A percentile compares a stretch with the other conserved stretches of the same genome.
These are phyloP conservation scores for Grosmannia penicillata DNA, from an alignment of 2,329 filamentous ascomycete species.

Conservation along the genomic window DNA sequence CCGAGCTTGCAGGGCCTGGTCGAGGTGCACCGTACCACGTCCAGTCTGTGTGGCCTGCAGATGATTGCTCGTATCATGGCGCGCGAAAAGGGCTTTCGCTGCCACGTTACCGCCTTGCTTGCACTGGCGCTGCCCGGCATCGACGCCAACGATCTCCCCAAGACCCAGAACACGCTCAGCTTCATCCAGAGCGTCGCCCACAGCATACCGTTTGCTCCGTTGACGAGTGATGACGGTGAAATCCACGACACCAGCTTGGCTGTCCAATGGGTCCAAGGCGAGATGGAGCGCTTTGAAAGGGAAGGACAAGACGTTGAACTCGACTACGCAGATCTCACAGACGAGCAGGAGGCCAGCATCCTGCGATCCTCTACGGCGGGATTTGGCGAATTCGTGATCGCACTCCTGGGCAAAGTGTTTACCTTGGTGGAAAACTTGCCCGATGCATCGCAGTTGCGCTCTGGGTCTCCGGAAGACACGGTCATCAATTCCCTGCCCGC, in stretches of 20 bases:
- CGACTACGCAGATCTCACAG: constrained; percentile 71
- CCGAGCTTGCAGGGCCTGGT: constrained; percentile 92
- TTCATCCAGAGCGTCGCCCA: constrained; percentile 95
- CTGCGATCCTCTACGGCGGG: constrained; percentile 87
- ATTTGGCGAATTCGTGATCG: constrained; percentile 82
- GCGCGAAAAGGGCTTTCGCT: constrained; percentile 87
- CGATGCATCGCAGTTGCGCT: constrained; percentile 74
- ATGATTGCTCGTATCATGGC: constrained; percentile 86
- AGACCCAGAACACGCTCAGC: constrained; percentile 85
- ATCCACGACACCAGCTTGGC: constrained; percentile 64
- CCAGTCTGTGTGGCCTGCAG: constrained; percentile 80
- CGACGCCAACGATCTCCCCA: constrained; percentile 93
- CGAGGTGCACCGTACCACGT: constrained; percentile 91
- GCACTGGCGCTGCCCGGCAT: constrained; percentile 88
- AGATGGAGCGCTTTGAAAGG: constrained; percentile 86
- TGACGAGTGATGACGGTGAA: constrained; percentile 53
- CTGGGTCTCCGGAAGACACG: constrained; percentile 87
- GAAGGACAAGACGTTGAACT: constrained; percentile 76
- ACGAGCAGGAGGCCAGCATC: constrained; percentile 77
- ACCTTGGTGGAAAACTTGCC: constrained; percentile 90
- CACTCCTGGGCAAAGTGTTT: constrained; percentile 86
- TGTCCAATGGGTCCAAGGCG: constrained; percentile 82
- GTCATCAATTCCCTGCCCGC: constrained; percentile 92
- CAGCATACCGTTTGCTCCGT: constrained; percentile 80
- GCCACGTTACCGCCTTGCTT: constrained; percentile 87